A percentile compares a stretch with the other conserved stretches of the same genome.
These are phyloP conservation scores for Eucalyptus erythrocorys DNA, from an alignment of 345 rosid species.

Conservation along the genomic window DNA sequence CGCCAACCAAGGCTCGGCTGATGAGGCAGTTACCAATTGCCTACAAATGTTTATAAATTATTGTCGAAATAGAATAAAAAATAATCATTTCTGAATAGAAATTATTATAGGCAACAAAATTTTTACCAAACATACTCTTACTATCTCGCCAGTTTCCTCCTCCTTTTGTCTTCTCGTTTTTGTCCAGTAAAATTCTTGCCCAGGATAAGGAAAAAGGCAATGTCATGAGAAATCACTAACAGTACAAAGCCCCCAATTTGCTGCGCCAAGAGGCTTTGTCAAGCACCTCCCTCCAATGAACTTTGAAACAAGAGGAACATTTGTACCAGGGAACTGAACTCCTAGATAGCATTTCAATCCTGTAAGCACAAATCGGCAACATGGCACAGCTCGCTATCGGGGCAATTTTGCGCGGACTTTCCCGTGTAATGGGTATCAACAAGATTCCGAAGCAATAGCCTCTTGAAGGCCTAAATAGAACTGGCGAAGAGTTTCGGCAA, in stretches of 20 bases:
- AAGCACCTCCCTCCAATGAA: background rate
- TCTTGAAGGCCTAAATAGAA: too few relatives aligned
- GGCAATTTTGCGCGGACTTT: too few relatives aligned
- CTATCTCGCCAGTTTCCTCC: background rate
- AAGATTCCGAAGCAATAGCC: too few relatives aligned
- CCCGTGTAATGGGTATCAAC: too few relatives aligned
- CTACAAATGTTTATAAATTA: rapidly evolving
- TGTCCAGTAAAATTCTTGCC: too few relatives aligned
- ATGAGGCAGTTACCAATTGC: rapidly evolving
- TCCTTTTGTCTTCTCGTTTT: background rate
- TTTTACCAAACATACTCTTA: rapidly evolving
- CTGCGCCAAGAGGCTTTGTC: background rate
- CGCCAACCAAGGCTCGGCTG: rapidly evolving
- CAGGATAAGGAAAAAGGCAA: background rate
- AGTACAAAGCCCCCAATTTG: background rate
- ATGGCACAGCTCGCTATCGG: too few relatives aligned
- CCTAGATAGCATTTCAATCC: background rate
- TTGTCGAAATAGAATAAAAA: too few relatives aligned
- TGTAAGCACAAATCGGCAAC: background rate
- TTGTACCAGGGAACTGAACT: background rate
- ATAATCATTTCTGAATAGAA: rapidly evolving
- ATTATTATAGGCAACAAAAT: rapidly evolving
- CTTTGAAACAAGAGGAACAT: too few relatives aligned
- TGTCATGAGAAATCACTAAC: background rate
- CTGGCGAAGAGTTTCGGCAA: background rate